phyloP scores from a whole-genome alignment of 495 filamentous ascomycete genomes.

The Tetracladium setigerum region DNA sequence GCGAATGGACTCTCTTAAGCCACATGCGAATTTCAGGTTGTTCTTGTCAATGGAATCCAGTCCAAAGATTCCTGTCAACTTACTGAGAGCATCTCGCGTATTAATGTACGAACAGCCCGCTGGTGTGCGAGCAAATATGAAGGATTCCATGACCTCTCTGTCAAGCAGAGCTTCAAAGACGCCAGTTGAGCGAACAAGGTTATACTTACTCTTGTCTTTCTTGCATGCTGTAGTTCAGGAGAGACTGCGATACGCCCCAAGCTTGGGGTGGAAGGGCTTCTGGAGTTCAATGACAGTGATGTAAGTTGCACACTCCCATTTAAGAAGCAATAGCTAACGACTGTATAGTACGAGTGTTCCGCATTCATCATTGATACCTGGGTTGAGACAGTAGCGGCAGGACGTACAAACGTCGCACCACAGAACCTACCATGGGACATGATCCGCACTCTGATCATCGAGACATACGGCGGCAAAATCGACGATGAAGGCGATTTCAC shows the following conservation, averaged over 20 bases:
- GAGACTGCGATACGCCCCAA: constrained; percentile 88
- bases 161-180: constrained; percentile 68
- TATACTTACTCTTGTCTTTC: constrained; percentile 91
- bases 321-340: constrained; percentile 23
- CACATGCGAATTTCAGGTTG: constrained; percentile 85
- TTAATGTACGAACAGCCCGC: constrained; percentile 98
- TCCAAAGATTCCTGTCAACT: constrained; percentile 93
- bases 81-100: constrained; percentile 86
- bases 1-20: constrained; percentile 88
- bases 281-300: constrained; percentile 99
- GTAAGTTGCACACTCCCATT: constrained; percentile 49
- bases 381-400: constrained; percentile 74
- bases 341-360: constrained; percentile 83
- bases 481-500: constrained; percentile 84
- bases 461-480: constrained; percentile 97
- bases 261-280: constrained; percentile 94
- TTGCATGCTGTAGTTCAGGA: constrained; percentile 96
- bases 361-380: constrained; percentile 94
- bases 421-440: constrained; percentile 95
- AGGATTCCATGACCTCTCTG: constrained; percentile 83
- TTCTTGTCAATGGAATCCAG: constrained; percentile 98
- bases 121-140: constrained; percentile 96
- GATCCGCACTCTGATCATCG: constrained; percentile 82
- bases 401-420: constrained; percentile 85
- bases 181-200: constrained; percentile 82